Conservation (phyloP, 768 basidiomycete species). For the Xanthoconium stramineum region DNA sequence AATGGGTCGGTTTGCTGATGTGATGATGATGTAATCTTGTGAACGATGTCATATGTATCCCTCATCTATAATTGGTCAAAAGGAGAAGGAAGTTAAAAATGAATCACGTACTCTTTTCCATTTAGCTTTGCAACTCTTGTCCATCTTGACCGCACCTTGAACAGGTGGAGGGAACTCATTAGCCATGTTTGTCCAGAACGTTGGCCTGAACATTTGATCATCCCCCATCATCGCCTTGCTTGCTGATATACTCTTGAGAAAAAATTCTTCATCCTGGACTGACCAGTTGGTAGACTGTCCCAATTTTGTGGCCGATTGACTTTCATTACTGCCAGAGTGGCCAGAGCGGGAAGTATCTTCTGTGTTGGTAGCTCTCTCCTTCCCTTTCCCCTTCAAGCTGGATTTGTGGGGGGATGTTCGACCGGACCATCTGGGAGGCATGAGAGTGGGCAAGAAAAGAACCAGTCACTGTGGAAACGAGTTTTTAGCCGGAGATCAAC, state of each 20-base stretch:
- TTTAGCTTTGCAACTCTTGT: too few relatives aligned
- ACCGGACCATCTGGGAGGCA: neutral
- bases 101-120: too few relatives aligned
- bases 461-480: too few relatives aligned
- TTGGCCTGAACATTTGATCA: neutral
- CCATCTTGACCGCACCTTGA: too few relatives aligned
- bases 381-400: neutral
- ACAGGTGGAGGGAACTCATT: too few relatives aligned
- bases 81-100: too few relatives aligned
- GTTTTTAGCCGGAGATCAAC: too few relatives aligned
- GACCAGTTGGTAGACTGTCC: neutral
- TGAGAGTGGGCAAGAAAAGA: neutral
- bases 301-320: neutral
- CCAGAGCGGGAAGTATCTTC: neutral
- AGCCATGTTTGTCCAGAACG: neutral
- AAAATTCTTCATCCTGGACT: neutral
- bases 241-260: neutral
- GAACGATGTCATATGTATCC: too few relatives aligned
- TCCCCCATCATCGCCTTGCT: neutral
- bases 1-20: too few relatives aligned
- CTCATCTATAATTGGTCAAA: too few relatives aligned
- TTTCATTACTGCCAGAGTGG: neutral
- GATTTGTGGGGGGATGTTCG: neutral
- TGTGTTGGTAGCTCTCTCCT: neutral
- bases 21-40: too few relatives aligned